Percentiles rank a stretch among this genome's conserved stretches.
These are phyloP conservation scores for Myrmaecium sp. DNA, from an alignment of 2,329 filamentous ascomycete species.

Conservation along the genomic window DNA sequence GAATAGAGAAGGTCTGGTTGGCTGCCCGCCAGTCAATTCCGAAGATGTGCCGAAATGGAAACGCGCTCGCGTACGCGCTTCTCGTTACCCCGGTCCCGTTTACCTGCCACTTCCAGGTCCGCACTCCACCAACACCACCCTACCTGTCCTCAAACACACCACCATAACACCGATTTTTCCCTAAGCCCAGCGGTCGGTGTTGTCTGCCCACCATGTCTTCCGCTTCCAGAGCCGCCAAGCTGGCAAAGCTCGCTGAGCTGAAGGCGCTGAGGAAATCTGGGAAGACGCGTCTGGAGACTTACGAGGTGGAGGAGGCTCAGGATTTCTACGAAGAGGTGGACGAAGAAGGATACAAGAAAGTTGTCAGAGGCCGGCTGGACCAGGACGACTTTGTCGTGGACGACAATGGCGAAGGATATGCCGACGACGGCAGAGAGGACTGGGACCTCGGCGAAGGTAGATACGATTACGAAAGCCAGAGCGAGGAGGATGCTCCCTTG, in stretches of 20 bases:
- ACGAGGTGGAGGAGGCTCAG: conserved; percentile 69
- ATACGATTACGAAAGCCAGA: conserved; percentile 49
- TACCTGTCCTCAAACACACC: too few species aligned
- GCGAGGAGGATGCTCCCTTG: conserved; percentile 47
- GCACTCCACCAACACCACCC: too few species aligned
- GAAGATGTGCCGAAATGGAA: too few species aligned
- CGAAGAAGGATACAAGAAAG: conserved; percentile 85
- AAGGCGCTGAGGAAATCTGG: conserved; percentile 70
- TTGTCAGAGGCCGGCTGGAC: conserved; percentile 75
- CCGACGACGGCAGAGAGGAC: conserved; percentile 77
- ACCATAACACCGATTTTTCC: too few species aligned
- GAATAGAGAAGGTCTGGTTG: too few species aligned
- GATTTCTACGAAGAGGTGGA: conserved; percentile 92
- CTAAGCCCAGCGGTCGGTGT: too few species aligned
- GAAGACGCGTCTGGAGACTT: conserved; percentile 78
- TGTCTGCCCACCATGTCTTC: conserved; percentile 13
- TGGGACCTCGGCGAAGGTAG: conserved; percentile 53
- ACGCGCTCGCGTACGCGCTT: too few species aligned
- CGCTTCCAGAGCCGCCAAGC: conserved; percentile 9
- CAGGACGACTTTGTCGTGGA: conserved; percentile 97
- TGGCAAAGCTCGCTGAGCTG: conserved; percentile 48
- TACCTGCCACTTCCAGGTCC: too few species aligned
- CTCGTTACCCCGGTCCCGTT: too few species aligned
- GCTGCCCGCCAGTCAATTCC: too few species aligned
- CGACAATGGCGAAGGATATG: conserved; percentile 93